A percentile compares a stretch with the other conserved stretches of the same genome.
These are phyloP conservation scores for Phialophora verrucosa DNA, from an alignment of 2,329 filamentous ascomycete genomes.

Conservation along the genomic window DNA sequence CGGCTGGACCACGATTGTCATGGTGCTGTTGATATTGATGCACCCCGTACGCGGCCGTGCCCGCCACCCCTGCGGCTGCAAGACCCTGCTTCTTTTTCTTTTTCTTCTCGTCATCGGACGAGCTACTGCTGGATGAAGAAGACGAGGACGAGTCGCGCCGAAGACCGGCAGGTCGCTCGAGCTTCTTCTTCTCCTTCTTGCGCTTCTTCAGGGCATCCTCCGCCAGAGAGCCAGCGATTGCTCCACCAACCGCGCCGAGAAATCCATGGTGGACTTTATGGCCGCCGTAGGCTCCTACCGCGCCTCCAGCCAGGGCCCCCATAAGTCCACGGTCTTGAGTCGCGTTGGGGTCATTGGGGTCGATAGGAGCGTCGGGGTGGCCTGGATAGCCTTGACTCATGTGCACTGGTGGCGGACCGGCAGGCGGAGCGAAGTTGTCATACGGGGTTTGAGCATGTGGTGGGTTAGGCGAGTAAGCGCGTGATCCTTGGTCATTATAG, in stretches of 20 bases:
- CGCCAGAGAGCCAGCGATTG: slow-evolving; percentile 53
- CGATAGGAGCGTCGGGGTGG: slow-evolving; percentile 43
- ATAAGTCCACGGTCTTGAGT: slow-evolving; percentile 52
- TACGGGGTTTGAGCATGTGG: slow-evolving; percentile 15
- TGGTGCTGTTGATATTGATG: slow-evolving; percentile 28
- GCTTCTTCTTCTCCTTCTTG: slow-evolving; percentile 37
- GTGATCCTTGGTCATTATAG: slow-evolving; percentile 23
- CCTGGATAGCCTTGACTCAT: slow-evolving; percentile 7
- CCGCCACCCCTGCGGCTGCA: slow-evolving; percentile 27
- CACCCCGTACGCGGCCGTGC: slow-evolving; percentile 22
- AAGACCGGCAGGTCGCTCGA: slow-evolving; percentile 19
- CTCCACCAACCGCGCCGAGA: slow-evolving; percentile 55
- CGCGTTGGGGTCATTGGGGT: slow-evolving; percentile 48
- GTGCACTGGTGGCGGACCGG: slow-evolving; percentile 4
- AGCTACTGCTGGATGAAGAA: slow-evolving; percentile 31
- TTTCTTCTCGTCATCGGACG: slow-evolving; percentile 37
- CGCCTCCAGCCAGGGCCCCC: slow-evolving; percentile 54
- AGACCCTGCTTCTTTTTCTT: slow-evolving; percentile 32
- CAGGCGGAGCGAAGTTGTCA: slow-evolving; percentile 16
- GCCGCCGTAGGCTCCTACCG: slow-evolving; percentile 54
- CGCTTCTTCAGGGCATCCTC: slow-evolving; percentile 53
- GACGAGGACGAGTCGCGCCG: slow-evolving; percentile 32
- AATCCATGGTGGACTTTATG: slow-evolving; percentile 55
- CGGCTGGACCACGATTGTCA: slow-evolving; percentile 2
- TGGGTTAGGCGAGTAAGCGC: slow-evolving; percentile 22